These are phyloP conservation scores for Aureobasidium lini DNA, from an alignment of 2,329 filamentous ascomycete genomes.

Conservation along the genomic window DNA sequence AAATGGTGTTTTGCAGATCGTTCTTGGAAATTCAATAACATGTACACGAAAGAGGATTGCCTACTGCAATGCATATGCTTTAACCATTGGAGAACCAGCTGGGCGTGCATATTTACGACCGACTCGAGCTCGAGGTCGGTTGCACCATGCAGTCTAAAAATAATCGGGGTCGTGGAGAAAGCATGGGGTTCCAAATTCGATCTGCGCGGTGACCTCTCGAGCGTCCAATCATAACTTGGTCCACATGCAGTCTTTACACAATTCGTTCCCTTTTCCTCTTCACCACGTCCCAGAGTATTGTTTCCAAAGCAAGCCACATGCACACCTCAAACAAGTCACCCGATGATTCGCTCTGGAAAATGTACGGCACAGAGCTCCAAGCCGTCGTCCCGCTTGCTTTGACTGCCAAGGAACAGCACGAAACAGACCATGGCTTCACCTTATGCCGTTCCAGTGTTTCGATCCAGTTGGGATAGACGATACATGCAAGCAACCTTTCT, in stretches of 20 bases:
- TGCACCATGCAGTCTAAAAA: slow-evolving; percentile 1
- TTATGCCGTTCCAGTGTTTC: slow-evolving; percentile 9
- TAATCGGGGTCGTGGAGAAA: slow-evolving; percentile 4
- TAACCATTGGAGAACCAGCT: not conserved
- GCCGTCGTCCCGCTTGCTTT: slow-evolving; percentile 3
- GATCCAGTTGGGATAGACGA: not conserved
- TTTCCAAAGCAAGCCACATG: slow-evolving; percentile 11
- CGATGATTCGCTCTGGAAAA: not conserved
- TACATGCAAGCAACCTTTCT: not conserved
- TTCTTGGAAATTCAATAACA: not conserved
- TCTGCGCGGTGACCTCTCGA: not conserved
- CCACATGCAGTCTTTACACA: not conserved
- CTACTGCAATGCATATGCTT: slow-evolving; percentile 1
- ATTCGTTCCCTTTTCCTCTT: not conserved
- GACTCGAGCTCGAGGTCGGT: slow-evolving; percentile 1
- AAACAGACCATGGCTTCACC: slow-evolving; percentile 9
- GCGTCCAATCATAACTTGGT: not conserved
- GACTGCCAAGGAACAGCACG: slow-evolving; percentile 6
- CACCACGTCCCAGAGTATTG: not conserved
- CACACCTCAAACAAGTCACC: not conserved
- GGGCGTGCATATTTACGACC: not conserved
- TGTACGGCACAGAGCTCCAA: not conserved
- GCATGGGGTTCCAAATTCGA: slow-evolving; percentile 4
- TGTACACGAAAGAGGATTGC: not conserved
- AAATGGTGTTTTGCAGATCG: not conserved